phyloP scores from a whole-genome alignment of 306 rosid species.

The Prunus fruticosa region DNA sequence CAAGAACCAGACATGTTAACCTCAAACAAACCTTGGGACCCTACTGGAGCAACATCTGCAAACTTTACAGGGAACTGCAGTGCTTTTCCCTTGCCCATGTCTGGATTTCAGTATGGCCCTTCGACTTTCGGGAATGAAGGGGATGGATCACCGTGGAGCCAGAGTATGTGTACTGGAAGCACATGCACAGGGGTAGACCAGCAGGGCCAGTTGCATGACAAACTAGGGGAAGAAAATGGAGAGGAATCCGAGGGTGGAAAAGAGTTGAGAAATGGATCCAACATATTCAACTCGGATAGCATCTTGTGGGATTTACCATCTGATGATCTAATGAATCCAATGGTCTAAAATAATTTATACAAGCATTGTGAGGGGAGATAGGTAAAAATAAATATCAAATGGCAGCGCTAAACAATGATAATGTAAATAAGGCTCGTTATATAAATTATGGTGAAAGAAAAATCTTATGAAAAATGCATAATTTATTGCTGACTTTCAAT shows the following conservation, averaged over 20 bases:
- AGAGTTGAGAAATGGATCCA: slow-evolving; percentile 60
- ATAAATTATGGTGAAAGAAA: slow-evolving; percentile 31
- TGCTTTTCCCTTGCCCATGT: slow-evolving; percentile 49
- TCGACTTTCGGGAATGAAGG: slow-evolving; percentile 54
- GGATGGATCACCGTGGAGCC: slow-evolving; percentile 80
- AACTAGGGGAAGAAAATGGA: slow-evolving; percentile 54
- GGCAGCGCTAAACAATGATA: slow-evolving; percentile 37
- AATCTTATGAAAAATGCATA: slow-evolving; percentile 27
- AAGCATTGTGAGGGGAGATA: slow-evolving; percentile 3
- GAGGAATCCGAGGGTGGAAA: slow-evolving; percentile 57
- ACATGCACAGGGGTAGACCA: slow-evolving; percentile 72
- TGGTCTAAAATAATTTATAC: slow-evolving; percentile 42
- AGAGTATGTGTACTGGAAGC: slow-evolving; percentile 78
- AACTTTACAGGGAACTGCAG: slow-evolving; percentile 50
- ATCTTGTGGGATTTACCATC: slow-evolving; percentile 90
- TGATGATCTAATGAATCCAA: slow-evolving; percentile 71
- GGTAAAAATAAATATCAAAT: slow-evolving; percentile 39
- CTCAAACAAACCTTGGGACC: slow-evolving; percentile 62
- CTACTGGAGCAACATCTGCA: slow-evolving; percentile 41
- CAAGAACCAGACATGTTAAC: slow-evolving; percentile 60
- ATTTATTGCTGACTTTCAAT: slow-evolving; percentile 36
- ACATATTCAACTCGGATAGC: slow-evolving; percentile 68
- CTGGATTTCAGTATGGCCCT: slow-evolving; percentile 57
- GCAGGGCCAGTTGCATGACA: slow-evolving; percentile 53
- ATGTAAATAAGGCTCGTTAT: slow-evolving; percentile 68